Conservation (phyloP, 2,329 filamentous ascomycete genomes). For the Trichoderma asperellum region DNA sequence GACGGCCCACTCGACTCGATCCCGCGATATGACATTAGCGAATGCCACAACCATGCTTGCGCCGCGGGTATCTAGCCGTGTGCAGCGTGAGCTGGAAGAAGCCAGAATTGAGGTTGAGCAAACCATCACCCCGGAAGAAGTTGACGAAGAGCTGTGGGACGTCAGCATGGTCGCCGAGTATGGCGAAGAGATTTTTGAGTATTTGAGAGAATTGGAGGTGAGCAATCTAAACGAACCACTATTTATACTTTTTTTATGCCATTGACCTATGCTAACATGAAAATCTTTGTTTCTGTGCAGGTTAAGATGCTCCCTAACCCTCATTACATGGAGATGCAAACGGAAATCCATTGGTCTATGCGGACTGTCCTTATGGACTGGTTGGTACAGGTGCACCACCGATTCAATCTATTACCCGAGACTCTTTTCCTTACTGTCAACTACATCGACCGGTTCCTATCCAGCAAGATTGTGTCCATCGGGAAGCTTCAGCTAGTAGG, state of each 20-base stretch:
- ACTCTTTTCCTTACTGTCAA: conserved; percentile 95
- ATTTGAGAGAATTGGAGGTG: conserved; percentile 89
- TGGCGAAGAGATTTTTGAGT: conserved; percentile 90
- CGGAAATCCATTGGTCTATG: conserved; percentile 99
- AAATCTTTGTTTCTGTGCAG: conserved; percentile 46
- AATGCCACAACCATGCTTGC: conserved; percentile 65
- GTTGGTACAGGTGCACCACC: conserved; percentile 93
- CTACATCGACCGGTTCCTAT: conserved; percentile 96
- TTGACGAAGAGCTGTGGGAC: conserved; percentile 89
- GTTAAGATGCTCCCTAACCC: conserved; percentile 81
- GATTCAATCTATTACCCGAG: conserved; percentile 89
- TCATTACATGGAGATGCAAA: conserved; percentile 95
- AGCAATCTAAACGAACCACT: conserved; percentile 33
- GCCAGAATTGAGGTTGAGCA: conserved; percentile 70
- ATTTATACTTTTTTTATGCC: neutral
- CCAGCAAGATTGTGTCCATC: conserved; percentile 90
- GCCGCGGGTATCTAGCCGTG: conserved; percentile 70
- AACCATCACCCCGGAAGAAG: conserved; percentile 69
- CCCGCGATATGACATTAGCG: conserved; percentile 63
- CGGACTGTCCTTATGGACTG: conserved; percentile 96
- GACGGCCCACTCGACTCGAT: conserved; percentile 74
- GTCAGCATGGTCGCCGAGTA: conserved; percentile 98
- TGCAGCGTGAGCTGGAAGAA: conserved; percentile 71
- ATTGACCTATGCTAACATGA: neutral
- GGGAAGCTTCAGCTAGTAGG: conserved; percentile 95